Evolutionary conservation across 139 green algal genomes (phyloP).

Genomic region (Mesostigma viride): DNA sequence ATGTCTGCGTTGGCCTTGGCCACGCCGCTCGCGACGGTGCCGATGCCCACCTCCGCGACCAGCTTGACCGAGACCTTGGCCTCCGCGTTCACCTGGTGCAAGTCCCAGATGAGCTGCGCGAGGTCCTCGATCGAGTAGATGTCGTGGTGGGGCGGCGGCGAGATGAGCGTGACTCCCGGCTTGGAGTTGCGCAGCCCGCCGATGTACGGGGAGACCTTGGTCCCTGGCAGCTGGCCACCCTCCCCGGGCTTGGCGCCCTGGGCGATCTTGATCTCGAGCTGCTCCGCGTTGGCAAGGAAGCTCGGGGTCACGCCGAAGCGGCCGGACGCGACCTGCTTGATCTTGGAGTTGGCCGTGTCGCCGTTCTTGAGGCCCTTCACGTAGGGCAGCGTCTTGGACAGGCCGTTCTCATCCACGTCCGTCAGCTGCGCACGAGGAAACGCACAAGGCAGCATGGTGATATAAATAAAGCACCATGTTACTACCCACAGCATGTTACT

Average conservation of each 20-base stretch:
- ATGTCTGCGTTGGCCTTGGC: constrained; percentile 98
- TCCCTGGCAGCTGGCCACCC: constrained; percentile 86
- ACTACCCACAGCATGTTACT: too few relatives aligned
- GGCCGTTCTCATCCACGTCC: constrained; percentile 66
- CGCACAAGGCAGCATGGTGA: not conserved
- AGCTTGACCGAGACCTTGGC: constrained; percentile 94
- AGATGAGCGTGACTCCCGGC: constrained; percentile 95
- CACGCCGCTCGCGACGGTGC: constrained; percentile 88
- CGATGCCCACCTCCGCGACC: constrained; percentile 94
- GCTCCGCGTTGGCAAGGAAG: constrained; percentile 93
- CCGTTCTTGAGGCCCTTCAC: constrained; percentile 81
- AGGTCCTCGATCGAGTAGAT: constrained; percentile 99
- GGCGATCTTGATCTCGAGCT: constrained; percentile 98
- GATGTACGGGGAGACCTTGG: constrained; percentile 84
- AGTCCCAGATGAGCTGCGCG: constrained; percentile 96
- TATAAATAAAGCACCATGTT: not conserved
- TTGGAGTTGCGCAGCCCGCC: constrained; percentile 85
- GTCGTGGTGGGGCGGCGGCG: constrained; percentile 95
- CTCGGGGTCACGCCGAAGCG: constrained; percentile 95
- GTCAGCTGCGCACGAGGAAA: constrained; percentile 42
- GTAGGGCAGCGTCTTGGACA: constrained; percentile 67
- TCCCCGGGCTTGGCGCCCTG: constrained; percentile 76
- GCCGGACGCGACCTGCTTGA: constrained; percentile 95
- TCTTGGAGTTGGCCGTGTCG: constrained; percentile 83
- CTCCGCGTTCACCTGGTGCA: constrained; percentile 64